These are phyloP conservation scores for Carex arenaria DNA, from an alignment of 202 grass and related monocot species.

Conservation along the genomic window DNA sequence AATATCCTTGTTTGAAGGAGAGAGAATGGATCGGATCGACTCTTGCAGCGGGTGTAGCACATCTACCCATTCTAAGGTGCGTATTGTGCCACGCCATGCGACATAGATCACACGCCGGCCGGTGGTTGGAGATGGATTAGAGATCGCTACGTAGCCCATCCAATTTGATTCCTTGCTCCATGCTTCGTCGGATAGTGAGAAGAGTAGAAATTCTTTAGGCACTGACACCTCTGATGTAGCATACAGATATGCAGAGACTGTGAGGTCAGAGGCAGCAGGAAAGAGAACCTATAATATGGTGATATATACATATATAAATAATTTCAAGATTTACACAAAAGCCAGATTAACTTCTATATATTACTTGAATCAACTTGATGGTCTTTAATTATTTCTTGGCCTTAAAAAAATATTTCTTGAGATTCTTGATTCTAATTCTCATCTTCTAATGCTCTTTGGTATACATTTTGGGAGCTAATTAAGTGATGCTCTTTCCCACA, in stretches of 20 bases:
- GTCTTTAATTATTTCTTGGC: too few relatives aligned
- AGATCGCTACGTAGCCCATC: constrained; percentile 77
- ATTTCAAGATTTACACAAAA: neutral
- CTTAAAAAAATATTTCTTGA: too few relatives aligned
- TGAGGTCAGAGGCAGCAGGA: constrained; percentile 45
- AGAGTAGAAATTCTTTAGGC: constrained; percentile 44
- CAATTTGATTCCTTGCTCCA: constrained; percentile 98
- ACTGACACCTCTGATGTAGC: constrained; percentile 43
- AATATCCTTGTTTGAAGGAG: constrained; percentile 2
- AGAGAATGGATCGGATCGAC: constrained; percentile 42
- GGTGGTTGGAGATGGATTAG: constrained; percentile 37
- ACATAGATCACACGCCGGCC: constrained; percentile 74
- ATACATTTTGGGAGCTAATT: neutral
- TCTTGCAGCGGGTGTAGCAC: constrained; percentile 59
- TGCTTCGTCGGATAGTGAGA: constrained; percentile 54
- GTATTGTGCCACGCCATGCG: constrained; percentile 77
- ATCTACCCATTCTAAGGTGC: constrained; percentile 72
- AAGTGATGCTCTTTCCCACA: neutral
- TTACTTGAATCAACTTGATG: too few relatives aligned
- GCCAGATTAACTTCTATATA: neutral
- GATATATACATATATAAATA: neutral
- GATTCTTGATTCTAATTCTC: neutral
- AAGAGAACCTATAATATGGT: constrained; percentile 28
- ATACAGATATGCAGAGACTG: constrained; percentile 58
- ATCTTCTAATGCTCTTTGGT: neutral